Percentiles rank a stretch among this genome's conserved stretches.
phyloP scores from a whole-genome alignment of 2,329 filamentous ascomycete genomes.

The Talaromyces sp. region DNA sequence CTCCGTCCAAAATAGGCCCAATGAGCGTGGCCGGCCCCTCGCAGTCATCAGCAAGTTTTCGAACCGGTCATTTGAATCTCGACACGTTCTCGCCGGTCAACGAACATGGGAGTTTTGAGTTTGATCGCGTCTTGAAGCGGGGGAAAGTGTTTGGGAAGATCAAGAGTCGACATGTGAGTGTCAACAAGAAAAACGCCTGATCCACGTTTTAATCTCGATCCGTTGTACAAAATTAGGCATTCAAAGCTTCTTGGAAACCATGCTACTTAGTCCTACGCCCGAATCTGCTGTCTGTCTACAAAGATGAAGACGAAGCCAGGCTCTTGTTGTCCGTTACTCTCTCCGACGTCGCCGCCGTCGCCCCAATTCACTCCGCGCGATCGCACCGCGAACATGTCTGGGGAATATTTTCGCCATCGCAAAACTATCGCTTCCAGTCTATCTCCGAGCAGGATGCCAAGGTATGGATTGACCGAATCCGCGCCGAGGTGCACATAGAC shows the following conservation, averaged over 20 bases:
- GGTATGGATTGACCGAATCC: conserved; percentile 81
- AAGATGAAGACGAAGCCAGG: conserved; percentile 83
- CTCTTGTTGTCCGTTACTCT: conserved; percentile 84
- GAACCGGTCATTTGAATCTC: conserved; percentile 51
- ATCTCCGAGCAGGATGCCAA: conserved; percentile 68
- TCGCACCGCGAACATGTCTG: conserved; percentile 84
- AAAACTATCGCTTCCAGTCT: conserved; percentile 88
- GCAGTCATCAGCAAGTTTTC: conserved; percentile 23
- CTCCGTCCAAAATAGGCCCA: conserved; percentile 9
- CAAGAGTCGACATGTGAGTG: conserved; percentile 80
- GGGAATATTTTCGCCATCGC: conserved; percentile 83
- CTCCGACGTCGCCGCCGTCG: conserved; percentile 86
- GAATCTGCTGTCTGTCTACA: conserved; percentile 88
- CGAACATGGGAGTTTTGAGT: conserved; percentile 92
- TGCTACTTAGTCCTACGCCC: conserved; percentile 87
- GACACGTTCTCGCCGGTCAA: conserved; percentile 81
- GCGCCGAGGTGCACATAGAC: conserved; percentile 75
- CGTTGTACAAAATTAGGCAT: conserved; percentile 31
- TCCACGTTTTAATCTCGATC: not conserved
- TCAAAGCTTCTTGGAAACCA: conserved; percentile 77
- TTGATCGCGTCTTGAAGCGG: conserved; percentile 87
- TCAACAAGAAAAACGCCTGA: not conserved
- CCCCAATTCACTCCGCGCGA: conserved; percentile 83
- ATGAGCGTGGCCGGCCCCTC: conserved; percentile 24
- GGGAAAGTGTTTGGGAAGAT: conserved; percentile 84